Evolutionary conservation across 1,284 basidiomycete genomes (phyloP).

Genomic region (Phellopilus nigrolimitatus): DNA sequence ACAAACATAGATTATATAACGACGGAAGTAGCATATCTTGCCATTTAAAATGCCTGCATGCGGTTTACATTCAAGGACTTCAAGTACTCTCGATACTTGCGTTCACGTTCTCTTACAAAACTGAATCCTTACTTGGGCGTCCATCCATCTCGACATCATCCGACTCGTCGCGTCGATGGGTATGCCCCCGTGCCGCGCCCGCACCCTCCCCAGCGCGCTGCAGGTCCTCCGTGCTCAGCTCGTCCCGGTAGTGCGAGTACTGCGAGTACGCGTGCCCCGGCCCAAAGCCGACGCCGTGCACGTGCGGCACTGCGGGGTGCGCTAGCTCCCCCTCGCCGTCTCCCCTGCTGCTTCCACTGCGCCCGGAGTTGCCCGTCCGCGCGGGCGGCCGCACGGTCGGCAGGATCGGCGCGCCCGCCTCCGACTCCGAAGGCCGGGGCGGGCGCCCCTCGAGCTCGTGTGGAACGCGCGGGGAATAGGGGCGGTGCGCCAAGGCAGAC

Average conservation of each 20-base stretch:
- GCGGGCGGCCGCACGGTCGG: slow-evolving; percentile 7
- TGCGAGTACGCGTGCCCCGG: slow-evolving; percentile 3
- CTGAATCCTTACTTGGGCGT: too few species aligned
- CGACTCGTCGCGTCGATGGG: background rate
- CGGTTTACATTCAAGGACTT: too few species aligned
- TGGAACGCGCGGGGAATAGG: slow-evolving; percentile 66
- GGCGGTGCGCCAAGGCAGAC: slow-evolving; percentile 60
- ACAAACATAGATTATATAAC: too few species aligned
- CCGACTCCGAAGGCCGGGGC: background rate
- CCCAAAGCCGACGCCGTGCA: background rate
- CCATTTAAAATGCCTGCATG: too few species aligned
- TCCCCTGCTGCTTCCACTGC: background rate
- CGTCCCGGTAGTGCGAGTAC: slow-evolving; percentile 8
- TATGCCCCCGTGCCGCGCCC: background rate
- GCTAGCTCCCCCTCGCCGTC: background rate
- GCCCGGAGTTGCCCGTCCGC: background rate
- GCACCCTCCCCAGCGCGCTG: background rate
- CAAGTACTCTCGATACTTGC: too few species aligned
- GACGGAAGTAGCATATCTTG: too few species aligned
- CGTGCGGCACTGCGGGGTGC: slow-evolving; percentile 6
- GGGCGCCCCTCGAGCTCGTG: slow-evolving; percentile 1
- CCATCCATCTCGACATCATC: slow-evolving; percentile 13
- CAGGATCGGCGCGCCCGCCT: slow-evolving; percentile 8
- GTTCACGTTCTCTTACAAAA: too few species aligned
- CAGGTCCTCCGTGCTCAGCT: slow-evolving; percentile 1